These are phyloP conservation scores for Arabis alpina DNA, from an alignment of 345 rosid species.

Conservation along the genomic window DNA sequence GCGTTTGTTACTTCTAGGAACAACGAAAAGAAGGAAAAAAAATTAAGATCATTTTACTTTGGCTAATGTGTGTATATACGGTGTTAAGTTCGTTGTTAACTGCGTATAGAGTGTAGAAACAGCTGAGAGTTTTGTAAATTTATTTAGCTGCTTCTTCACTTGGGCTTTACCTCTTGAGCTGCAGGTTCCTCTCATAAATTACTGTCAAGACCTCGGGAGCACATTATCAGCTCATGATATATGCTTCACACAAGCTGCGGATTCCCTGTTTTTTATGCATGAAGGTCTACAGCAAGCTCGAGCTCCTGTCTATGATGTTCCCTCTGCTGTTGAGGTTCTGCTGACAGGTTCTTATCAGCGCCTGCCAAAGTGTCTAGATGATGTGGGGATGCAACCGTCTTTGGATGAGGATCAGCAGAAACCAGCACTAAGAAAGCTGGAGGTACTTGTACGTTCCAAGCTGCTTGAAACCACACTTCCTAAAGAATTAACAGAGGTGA, in stretches of 20 bases:
- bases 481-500: constrained; percentile 83
- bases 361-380: constrained; percentile 89
- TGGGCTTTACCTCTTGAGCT: constrained; percentile 25
- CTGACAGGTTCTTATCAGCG: constrained; percentile 91
- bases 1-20: too few relatives aligned
- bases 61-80: not conserved
- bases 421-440: constrained; percentile 85
- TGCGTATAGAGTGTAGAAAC: not conserved
- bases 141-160: constrained; percentile 22
- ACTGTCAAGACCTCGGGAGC: constrained; percentile 83
- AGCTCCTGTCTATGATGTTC: constrained; percentile 96
- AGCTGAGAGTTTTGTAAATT: not conserved
- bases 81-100: not conserved
- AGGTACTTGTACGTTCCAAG: constrained; percentile 84
- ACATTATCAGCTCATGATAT: constrained; percentile 88
- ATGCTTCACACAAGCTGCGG: constrained; percentile 93
- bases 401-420: constrained; percentile 81
- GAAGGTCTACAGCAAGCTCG: constrained; percentile 98
- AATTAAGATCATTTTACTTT: not conserved
- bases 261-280: constrained; percentile 94
- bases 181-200: constrained; percentile 91
- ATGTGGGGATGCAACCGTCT: constrained; percentile 76
- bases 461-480: constrained; percentile 85
- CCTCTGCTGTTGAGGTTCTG: constrained; percentile 86
- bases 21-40: not conserved